Base-by-base conservation (phyloP, 2,329 filamentous ascomycete species). In the Exophiala dermatitidis region DNA sequence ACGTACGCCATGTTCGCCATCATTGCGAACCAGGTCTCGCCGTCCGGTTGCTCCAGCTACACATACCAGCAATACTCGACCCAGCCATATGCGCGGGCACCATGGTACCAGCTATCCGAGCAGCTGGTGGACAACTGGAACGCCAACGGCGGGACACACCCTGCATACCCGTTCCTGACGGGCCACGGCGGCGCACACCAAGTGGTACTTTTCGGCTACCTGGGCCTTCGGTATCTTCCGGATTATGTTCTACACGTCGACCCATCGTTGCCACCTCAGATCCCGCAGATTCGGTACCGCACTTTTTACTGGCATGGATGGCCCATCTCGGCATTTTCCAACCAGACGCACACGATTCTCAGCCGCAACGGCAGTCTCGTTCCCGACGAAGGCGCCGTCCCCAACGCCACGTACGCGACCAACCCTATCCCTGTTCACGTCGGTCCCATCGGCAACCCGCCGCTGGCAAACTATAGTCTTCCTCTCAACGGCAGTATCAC, bases 31-130 rank as follows among this genome's bases (percentile, higher is more conserved):
- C 74, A 80, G 45, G 73, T 86, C 7, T 82, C 81, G 1, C 79
- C 77, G 1, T 84, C 82, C 2, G 84, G 84, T 2, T 87, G 84
- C 65, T 80, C 83, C 1, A 77, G 80, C 3, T 86, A 81, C 64
- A 86, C 83, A 0, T 87, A 87, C 63, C 76, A 80, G 4, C 72
- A 85, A 12, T 81, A 82, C 57, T 79, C 80, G 0, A 80, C 77
- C 31, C 72, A 80, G 30, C 83, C 84, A 0, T 88, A 88, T 61
- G 71, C 78, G 0, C 75, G 84, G 10, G 80, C 77, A 0, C 84
- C 84, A 0, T 87, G 82, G 75, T 86, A 80, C 67, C 83, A 86
- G 59, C 83, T 85, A 66, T 86, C 82, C 0, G 84, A 88, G 62
- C 84, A 88, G 64, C 71, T 84, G 44, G 66, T 80, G 19, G 84